phyloP scores from a whole-genome alignment of 495 filamentous ascomycete genomes.

The Podospora pseudoanserina region DNA sequence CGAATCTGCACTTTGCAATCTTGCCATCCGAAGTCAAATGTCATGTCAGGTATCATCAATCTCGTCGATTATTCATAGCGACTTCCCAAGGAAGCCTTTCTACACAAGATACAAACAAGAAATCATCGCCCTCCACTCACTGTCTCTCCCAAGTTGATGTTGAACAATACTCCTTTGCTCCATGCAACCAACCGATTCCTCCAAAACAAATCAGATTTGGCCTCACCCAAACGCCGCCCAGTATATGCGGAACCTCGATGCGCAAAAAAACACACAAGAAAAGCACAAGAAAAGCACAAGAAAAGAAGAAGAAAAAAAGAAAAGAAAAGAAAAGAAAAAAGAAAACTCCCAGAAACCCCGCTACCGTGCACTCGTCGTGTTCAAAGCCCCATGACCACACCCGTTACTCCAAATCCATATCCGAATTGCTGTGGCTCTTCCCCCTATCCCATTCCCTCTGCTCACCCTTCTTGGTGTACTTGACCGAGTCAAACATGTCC shows the following conservation, averaged over 20 bases:
- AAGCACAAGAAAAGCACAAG: too few species aligned
- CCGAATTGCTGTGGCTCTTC: neutral
- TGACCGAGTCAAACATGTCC: slow-evolving; percentile 62
- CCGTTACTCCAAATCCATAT: neutral
- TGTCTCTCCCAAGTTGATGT: too few species aligned
- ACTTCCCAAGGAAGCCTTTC: neutral
- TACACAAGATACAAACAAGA: neutral
- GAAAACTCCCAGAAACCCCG: neutral
- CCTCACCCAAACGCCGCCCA: neutral
- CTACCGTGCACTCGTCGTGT: neutral
- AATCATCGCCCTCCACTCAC: neutral
- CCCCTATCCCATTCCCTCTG: slow-evolving; percentile 77
- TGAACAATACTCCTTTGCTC: neutral
- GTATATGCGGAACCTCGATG: neutral
- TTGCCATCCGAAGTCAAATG: too few species aligned
- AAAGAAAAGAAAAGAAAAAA: neutral
- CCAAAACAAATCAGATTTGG: neutral
- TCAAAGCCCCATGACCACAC: neutral
- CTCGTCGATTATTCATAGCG: neutral
- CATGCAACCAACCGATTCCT: neutral
- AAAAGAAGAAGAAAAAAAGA: too few species aligned
- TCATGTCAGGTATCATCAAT: neutral
- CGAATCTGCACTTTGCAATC: too few species aligned
- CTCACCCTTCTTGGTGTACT: slow-evolving; percentile 75
- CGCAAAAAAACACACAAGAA: too few species aligned